Evolutionary conservation across 2,329 filamentous ascomycete genomes (phyloP).

Genomic region (Leptographium flavum): DNA sequence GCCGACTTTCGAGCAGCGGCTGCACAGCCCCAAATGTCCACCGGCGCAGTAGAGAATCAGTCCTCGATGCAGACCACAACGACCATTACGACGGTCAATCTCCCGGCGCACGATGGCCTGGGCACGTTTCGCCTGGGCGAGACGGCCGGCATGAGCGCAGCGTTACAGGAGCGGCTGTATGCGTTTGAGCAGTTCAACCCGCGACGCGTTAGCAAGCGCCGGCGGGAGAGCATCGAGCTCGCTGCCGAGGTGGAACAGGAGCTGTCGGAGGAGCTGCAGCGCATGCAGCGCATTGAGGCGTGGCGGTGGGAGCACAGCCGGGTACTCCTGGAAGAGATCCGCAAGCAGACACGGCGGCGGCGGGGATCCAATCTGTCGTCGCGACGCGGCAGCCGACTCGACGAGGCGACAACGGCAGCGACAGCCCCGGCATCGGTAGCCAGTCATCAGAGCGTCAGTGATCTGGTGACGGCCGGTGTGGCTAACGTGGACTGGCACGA

Average conservation of each 20-base stretch:
- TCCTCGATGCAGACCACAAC: background rate
- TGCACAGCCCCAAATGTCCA: no score
- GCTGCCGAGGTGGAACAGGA: conserved; percentile 38
- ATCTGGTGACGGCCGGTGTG: background rate
- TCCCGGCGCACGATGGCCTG: conserved; percentile 86
- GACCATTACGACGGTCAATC: conserved; percentile 15
- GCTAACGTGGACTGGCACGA: conserved; percentile 32
- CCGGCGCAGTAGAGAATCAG: no score
- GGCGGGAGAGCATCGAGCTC: conserved; percentile 37
- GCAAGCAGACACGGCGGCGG: conserved; percentile 63
- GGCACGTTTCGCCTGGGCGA: conserved; percentile 61
- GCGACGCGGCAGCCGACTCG: background rate
- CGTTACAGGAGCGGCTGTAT: conserved; percentile 73
- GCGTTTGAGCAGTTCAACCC: conserved; percentile 80
- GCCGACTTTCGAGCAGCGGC: conserved; percentile 79
- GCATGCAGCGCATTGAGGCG: conserved; percentile 70
- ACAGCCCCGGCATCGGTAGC: background rate
- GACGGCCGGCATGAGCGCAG: conserved; percentile 33
- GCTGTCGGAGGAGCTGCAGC: conserved; percentile 51
- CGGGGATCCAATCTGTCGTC: conserved; percentile 44
- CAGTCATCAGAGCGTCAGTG: background rate
- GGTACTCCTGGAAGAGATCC: conserved; percentile 74
- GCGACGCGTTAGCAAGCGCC: conserved; percentile 38
- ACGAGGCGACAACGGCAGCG: background rate
- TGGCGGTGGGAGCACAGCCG: conserved; percentile 89